Percentiles rank a stretch among this genome's conserved stretches.
phyloP scores from a whole-genome alignment of 768 basidiomycete species.

The Suillus alpinus region DNA sequence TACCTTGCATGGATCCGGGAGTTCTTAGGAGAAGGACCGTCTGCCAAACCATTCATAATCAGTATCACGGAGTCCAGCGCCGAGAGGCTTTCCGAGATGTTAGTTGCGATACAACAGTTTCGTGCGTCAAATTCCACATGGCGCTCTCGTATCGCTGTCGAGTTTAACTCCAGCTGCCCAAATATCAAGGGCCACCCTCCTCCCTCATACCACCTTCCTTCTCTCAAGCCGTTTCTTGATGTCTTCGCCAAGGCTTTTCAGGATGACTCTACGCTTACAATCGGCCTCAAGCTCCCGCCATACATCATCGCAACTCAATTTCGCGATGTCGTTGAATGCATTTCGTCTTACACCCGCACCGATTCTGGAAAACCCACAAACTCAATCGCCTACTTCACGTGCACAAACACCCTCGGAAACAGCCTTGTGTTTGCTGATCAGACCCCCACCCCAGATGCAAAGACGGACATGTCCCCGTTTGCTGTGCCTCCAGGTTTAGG shows the following conservation, averaged over 20 bases:
- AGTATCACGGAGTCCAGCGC: conserved; percentile 69
- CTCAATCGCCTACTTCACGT: conserved; percentile 72
- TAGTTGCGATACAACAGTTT: conserved; percentile 57
- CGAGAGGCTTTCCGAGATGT: conserved; percentile 49
- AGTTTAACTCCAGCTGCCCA: conserved; percentile 84
- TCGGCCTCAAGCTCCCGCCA: conserved; percentile 81
- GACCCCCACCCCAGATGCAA: conserved; percentile 27
- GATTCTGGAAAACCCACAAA: conserved; percentile 25
- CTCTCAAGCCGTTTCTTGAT: conserved; percentile 52
- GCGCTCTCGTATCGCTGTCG: conserved; percentile 57
- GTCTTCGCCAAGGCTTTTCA: conserved; percentile 50
- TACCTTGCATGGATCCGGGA: conserved; percentile 65
- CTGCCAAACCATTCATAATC: conserved; percentile 70
- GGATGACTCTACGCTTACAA: conserved; percentile 52
- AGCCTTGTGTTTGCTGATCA: conserved; percentile 63
- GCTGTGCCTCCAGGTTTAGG: conserved; percentile 67
- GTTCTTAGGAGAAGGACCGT: conserved; percentile 35
- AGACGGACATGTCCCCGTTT: conserved; percentile 27
- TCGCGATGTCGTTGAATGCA: conserved; percentile 43
- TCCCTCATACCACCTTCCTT: conserved; percentile 57
- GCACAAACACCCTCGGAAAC: conserved; percentile 79
- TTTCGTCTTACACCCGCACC: conserved; percentile 39
- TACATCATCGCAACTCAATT: conserved; percentile 67
- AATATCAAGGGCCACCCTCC: conserved; percentile 67
- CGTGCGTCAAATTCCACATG: conserved; percentile 36